Conservation (phyloP, 768 basidiomycete species). For the Psilocybe tampanensis region DNA sequence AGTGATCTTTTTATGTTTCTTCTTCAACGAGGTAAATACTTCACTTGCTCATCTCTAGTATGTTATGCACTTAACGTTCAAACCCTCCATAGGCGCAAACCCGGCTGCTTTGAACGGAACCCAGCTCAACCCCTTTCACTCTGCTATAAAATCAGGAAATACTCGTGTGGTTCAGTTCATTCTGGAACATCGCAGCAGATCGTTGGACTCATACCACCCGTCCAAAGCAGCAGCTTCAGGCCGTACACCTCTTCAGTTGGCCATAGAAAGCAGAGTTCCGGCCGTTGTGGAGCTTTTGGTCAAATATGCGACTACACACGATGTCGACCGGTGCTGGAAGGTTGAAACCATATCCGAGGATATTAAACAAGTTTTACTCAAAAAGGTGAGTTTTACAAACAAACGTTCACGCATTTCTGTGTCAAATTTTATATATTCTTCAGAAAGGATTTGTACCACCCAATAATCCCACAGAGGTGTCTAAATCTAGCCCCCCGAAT, state of each 20-base stretch:
- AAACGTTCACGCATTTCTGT: no score
- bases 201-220: conserved; percentile 34
- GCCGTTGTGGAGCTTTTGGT: conserved; percentile 33
- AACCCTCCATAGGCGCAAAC: conserved; percentile 30
- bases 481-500: conserved; percentile 18
- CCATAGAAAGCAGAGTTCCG: conserved; percentile 30
- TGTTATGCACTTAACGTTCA: conserved; percentile 1
- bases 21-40: conserved; percentile 33
- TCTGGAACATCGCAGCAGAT: conserved; percentile 31
- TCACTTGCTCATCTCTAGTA: not conserved
- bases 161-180: conserved; percentile 33
- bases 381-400: conserved; percentile 30
- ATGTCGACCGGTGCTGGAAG: conserved; percentile 38
- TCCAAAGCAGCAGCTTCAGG: conserved; percentile 37
- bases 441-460: conserved; percentile 39
- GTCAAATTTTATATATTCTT: not conserved
- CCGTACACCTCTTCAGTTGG: conserved; percentile 37
- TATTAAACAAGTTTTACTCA: conserved; percentile 31
- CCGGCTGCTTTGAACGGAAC: conserved; percentile 31
- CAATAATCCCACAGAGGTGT: conserved; percentile 4
- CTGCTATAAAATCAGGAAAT: conserved; percentile 35
- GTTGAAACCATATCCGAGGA: conserved; percentile 17
- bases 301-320: conserved; percentile 41
- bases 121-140: conserved; percentile 36
- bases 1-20: conserved; percentile 33